Evolutionary conservation across 495 filamentous ascomycete species (phyloP), one percentile per base, ranked within the genome.

Genomic region (Xylaria acuta): DNA sequence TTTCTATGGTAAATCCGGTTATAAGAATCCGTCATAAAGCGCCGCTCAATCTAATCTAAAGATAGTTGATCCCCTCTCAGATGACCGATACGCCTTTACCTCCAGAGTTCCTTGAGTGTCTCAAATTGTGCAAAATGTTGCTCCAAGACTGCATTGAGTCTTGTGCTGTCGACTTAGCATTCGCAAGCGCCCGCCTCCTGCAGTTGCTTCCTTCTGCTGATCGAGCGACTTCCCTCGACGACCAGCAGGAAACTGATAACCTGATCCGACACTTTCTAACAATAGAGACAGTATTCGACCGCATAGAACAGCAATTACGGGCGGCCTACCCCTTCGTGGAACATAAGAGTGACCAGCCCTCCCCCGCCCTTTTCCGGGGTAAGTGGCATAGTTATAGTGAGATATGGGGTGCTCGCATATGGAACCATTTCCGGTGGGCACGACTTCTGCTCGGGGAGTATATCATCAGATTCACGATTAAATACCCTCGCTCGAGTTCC

Each of bases 391-490:
- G 85, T 20, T 92, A 92, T 74, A 75, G 75, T 5, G 85, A 86
- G 64, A 83, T 88, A 51, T 91, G 88, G 87, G 80, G 85, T 36
- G 84, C 84, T 20, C 82, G 86, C 30, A 82, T 87, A 34, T 90
- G 88, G 87, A 92, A 90, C 68, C 85, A 90, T 65, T 91, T 89
- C 73, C 88, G 91, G 40, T 88, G 86, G 78, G 84, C 87, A 2
- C 87, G 88, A 36, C 87, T 91, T 53, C 75, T 90, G 16, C 80
- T 86, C 34, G 87, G 85, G 75, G 86, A 91, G 66, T 81, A 84
- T 30, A 85, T 92, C 11, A 66, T 85, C 40, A 75, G 78, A 22
- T 77, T 75, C 41, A 70, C 75, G 12, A 74, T 72, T 32, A 60
- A 71, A 0, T 84, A 76, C 58, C 83, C 84, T 3, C 30, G 64